These are phyloP conservation scores for Neurospora sp. DNA, from an alignment of 495 filamentous ascomycete genomes.

Conservation along the genomic window DNA sequence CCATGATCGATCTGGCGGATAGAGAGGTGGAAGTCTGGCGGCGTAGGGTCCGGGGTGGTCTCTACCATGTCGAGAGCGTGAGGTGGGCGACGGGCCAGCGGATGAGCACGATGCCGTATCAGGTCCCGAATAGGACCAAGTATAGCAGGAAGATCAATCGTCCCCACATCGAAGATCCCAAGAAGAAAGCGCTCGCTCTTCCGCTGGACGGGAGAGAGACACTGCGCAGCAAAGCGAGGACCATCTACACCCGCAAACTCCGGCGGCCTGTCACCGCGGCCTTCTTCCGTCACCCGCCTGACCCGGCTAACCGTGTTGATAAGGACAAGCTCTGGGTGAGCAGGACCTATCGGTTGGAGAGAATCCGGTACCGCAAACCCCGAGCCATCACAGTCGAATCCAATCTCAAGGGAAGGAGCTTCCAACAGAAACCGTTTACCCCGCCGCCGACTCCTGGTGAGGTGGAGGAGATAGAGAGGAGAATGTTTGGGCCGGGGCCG, in stretches of 20 bases:
- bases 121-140: neutral
- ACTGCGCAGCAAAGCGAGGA: neutral
- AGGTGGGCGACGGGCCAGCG: neutral
- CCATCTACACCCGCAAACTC: neutral
- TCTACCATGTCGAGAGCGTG: neutral
- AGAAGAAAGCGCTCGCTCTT: neutral
- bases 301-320: neutral
- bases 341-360: neutral
- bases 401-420: neutral
- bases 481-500: neutral
- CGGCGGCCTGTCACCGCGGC: neutral
- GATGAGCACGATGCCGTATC: neutral
- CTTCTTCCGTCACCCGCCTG: neutral
- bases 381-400: neutral
- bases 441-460: neutral
- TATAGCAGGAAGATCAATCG: neutral
- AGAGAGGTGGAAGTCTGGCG: neutral
- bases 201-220: neutral
- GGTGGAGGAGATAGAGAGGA: neutral
- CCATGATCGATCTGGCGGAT: slow-evolving; percentile 4
- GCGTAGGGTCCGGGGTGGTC: neutral
- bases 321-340: neutral
- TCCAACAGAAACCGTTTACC: neutral
- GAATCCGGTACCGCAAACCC: neutral
- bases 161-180: neutral